These are phyloP conservation scores for Solanum bulbocastanum DNA, from an alignment of 257 asterid genomes.

Conservation along the genomic window DNA sequence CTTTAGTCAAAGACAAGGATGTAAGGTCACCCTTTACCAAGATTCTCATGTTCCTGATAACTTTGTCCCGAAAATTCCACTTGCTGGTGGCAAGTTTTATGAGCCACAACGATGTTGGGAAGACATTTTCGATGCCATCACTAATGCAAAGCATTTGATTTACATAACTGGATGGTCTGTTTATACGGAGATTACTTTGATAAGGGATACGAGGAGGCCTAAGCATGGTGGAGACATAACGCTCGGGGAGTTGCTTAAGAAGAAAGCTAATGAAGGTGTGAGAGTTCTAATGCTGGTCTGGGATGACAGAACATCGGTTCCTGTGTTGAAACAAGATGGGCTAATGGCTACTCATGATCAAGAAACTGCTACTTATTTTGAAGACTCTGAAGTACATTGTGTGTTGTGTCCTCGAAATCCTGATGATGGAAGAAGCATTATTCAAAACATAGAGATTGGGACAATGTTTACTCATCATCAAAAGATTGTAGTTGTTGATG, in stretches of 20 bases:
- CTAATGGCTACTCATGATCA: slow-evolving; percentile 9
- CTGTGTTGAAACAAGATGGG: slow-evolving; percentile 1
- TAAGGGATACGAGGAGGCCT: slow-evolving; percentile 8
- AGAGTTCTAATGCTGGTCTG: slow-evolving; percentile 7
- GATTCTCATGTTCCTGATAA: slow-evolving; percentile 9
- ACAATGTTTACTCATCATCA: slow-evolving; percentile 11
- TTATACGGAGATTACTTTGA: slow-evolving; percentile 6
- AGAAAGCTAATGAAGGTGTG: slow-evolving; percentile 8
- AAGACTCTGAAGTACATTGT: not conserved
- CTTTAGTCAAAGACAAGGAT: slow-evolving; percentile 1
- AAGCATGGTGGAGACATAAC: slow-evolving; percentile 9
- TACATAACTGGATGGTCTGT: slow-evolving; percentile 4
- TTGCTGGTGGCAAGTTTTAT: not conserved
- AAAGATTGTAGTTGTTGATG: slow-evolving; percentile 5
- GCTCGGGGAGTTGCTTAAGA: slow-evolving; percentile 2
- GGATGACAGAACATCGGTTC: slow-evolving; percentile 3
- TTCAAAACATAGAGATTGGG: not conserved
- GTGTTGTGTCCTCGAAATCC: slow-evolving; percentile 12
- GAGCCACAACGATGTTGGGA: slow-evolving; percentile 10
- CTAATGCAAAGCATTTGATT: slow-evolving; percentile 3
- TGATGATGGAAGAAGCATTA: slow-evolving; percentile 7
- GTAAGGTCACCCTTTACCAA: slow-evolving; percentile 1
- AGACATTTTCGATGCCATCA: not conserved
- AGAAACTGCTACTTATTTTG: not conserved
- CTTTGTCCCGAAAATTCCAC: slow-evolving; percentile 1